These are phyloP conservation scores for Periconia sp. DNA, from an alignment of 2,329 filamentous ascomycete genomes.

Conservation along the genomic window DNA sequence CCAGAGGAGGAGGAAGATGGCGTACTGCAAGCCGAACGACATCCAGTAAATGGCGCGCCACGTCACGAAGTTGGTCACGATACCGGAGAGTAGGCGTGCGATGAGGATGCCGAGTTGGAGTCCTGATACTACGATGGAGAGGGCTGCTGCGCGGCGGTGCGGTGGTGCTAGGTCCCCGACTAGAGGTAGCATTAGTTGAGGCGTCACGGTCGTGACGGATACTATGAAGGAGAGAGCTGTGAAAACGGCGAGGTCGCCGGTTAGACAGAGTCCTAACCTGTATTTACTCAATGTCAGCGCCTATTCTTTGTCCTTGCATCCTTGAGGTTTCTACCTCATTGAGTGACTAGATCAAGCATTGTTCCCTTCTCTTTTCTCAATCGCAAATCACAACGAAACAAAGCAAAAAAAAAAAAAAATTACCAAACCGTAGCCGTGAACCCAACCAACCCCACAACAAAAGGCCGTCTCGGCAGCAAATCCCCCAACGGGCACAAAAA, in stretches of 20 bases:
- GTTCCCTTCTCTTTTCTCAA: not conserved
- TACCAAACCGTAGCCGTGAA: slow-evolving; percentile 69
- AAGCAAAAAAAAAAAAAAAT: slow-evolving; percentile 23
- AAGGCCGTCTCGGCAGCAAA: slow-evolving; percentile 65
- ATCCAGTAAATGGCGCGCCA: slow-evolving; percentile 84
- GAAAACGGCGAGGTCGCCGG: slow-evolving; percentile 65
- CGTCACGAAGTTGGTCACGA: slow-evolving; percentile 70
- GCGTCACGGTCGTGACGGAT: slow-evolving; percentile 78
- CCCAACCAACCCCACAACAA: slow-evolving; percentile 67
- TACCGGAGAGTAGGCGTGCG: slow-evolving; percentile 73
- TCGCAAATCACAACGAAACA: not conserved
- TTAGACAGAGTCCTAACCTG: slow-evolving; percentile 74
- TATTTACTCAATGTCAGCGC: not conserved
- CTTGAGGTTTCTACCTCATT: not conserved
- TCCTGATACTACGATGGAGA: slow-evolving; percentile 75
- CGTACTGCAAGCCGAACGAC: slow-evolving; percentile 68
- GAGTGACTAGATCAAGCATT: not conserved
- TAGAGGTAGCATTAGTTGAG: slow-evolving; percentile 73
- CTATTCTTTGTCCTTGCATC: not conserved
- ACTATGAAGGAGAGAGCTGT: slow-evolving; percentile 71
- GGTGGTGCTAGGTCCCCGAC: slow-evolving; percentile 77
- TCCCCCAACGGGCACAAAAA: slow-evolving; percentile 78
- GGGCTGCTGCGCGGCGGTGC: slow-evolving; percentile 65
- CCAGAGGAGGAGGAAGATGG: slow-evolving; percentile 67
- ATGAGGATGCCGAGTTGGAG: slow-evolving; percentile 75